Base-by-base conservation (phyloP, 371 early-diverging fungal genomes). In the Thermomucor indicae-seudaticae region DNA sequence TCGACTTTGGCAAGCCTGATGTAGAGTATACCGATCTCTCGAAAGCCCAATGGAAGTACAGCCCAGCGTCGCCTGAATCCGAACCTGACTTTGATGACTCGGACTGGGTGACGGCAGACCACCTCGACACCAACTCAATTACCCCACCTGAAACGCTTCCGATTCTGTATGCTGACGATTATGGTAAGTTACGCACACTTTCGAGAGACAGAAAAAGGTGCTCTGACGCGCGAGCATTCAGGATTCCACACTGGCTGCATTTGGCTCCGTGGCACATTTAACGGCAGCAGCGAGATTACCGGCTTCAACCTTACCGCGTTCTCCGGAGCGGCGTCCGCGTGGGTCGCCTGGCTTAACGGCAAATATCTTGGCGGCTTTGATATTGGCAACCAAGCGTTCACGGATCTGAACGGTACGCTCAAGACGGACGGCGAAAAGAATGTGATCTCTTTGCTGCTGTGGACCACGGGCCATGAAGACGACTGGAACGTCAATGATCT, bases 211-310 rank as follows among this genome's bases (percentile, higher is more conserved):
- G 2, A 39, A n/a, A 22, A 39, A 39, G 6, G 20, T 1, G 14
- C 20, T 10, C 43, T 23, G 19, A 23, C n/a, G 1, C n/a, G n/a
- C 17, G 7, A 12, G 11, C 40, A 1, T 19, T 24, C 28, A 53
- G 57, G 56, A 31, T 62, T 53, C 57, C 62, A 62, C 20, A 39
- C 40, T 28, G 62, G 62, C 7, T 34, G 43, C 24, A 29, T 56
- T 24, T 62, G 62, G 62, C 57, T 47, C 41, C 57, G 62, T 32
- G 62, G 62, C 19, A 45, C 24, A 23, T 62, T 62, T 42, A 57
- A 49, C 28, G 57, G 43, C 17, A 37, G 48, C 8, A 32, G 51
- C 1, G 50, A 41, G 16, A 55, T 54, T 19, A 62, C 49, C 11
- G 51, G 55, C 4, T 28, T 62, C 12, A 42, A 43, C 22, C 19